These are phyloP conservation scores for Aspergillus sp. DNA, from an alignment of 2,329 filamentous ascomycete species.

Conservation along the genomic window DNA sequence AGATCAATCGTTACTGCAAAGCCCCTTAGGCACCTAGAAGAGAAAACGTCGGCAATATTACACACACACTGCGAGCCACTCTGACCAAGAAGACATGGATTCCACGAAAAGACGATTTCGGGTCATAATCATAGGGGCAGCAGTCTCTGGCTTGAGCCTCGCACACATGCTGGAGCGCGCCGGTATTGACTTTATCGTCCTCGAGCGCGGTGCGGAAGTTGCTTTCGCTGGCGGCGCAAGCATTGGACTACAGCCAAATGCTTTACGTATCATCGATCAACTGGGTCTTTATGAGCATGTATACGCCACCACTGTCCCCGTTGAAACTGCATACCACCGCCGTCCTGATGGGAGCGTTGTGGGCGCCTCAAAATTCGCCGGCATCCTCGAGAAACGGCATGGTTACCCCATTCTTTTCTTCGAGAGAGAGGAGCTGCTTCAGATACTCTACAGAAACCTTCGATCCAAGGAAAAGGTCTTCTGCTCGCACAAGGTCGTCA, in stretches of 20 bases:
- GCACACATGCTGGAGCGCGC: background rate
- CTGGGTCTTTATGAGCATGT: background rate
- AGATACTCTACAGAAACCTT: background rate
- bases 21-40: too few relatives aligned
- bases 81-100: too few relatives aligned
- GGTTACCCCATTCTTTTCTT: conserved; percentile 3
- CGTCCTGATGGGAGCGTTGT: background rate
- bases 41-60: too few relatives aligned
- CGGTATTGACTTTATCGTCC: conserved; percentile 8
- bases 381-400: background rate
- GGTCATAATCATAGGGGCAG: conserved; percentile 4
- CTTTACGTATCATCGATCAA: conserved; percentile 4
- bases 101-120: background rate
- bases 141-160: background rate
- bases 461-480: background rate
- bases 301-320: too few relatives aligned
- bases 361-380: background rate
- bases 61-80: too few relatives aligned
- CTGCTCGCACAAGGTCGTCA: background rate
- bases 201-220: background rate
- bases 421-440: conserved; percentile 2
- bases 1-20: too few relatives aligned
- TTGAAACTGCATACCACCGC: too few relatives aligned
- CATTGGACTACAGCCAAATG: background rate
- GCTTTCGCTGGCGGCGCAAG: background rate